A percentile compares a stretch with the other conserved stretches of the same genome.
Evolutionary conservation across 306 rosid genomes (phyloP).

Genomic region (Pyrus communis): DNA sequence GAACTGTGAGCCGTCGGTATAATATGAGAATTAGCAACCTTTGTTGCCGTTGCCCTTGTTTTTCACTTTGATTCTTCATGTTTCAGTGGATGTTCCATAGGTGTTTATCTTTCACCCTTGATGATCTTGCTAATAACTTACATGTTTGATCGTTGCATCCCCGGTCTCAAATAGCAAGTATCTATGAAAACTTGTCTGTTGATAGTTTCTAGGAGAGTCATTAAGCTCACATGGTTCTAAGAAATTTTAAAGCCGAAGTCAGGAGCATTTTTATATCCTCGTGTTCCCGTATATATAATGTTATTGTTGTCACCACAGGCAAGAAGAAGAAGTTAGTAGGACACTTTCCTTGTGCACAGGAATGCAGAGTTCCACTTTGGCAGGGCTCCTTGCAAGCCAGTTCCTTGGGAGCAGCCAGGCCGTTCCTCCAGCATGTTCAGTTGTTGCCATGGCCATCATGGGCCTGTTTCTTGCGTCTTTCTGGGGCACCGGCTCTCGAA

Average conservation of each 20-base stretch:
- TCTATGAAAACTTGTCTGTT: background rate
- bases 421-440: slow-evolving; percentile 96
- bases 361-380: slow-evolving; percentile 98
- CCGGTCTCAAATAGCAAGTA: background rate
- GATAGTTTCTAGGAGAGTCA: background rate
- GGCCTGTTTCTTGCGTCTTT: slow-evolving; percentile 91
- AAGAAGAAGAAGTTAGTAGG: slow-evolving; percentile 64
- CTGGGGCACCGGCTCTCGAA: slow-evolving; percentile 76
- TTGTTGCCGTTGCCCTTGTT: background rate
- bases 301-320: slow-evolving; percentile 41
- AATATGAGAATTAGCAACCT: background rate
- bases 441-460: slow-evolving; percentile 86
- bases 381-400: slow-evolving; percentile 94
- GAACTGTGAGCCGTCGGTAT: background rate
- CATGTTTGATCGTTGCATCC: background rate
- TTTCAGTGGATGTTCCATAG: too few relatives aligned
- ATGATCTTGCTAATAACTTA: background rate
- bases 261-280: background rate
- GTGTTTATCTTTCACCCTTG: background rate
- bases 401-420: slow-evolving; percentile 91
- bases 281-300: background rate
- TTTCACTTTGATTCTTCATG: background rate
- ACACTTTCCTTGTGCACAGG: slow-evolving; percentile 92
- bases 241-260: background rate
- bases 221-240: background rate